A percentile compares a stretch with the other conserved stretches of the same genome.
Conservation (phyloP, 1,284 basidiomycete genomes). For the Leccinum huronense region DNA sequence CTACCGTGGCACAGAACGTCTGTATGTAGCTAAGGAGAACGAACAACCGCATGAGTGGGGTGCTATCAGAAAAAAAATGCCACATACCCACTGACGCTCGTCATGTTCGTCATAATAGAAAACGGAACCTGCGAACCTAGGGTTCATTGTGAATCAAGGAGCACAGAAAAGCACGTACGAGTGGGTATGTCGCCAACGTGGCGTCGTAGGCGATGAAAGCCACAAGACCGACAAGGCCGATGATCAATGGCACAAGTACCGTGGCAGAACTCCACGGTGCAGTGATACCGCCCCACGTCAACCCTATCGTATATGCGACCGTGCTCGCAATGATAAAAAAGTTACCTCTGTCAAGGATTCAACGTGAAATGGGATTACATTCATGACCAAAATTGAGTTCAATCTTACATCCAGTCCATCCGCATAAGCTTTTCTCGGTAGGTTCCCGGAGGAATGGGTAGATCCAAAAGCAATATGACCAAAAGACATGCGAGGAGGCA, state of each 20-base stretch:
- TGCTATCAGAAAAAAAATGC: not conserved
- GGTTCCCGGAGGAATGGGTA: slow-evolving; percentile 12
- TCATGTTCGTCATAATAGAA: slow-evolving; percentile 15
- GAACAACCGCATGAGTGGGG: not conserved
- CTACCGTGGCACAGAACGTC: slow-evolving; percentile 19
- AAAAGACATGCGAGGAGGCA: slow-evolving; percentile 10
- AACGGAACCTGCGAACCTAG: slow-evolving; percentile 16
- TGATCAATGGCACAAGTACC: slow-evolving; percentile 43
- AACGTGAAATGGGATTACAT: not conserved
- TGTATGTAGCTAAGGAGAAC: slow-evolving; percentile 19
- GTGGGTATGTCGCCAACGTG: slow-evolving; percentile 15
- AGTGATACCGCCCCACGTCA: slow-evolving; percentile 18
- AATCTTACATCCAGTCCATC: slow-evolving; percentile 20
- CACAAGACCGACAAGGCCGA: slow-evolving; percentile 38
- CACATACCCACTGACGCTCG: slow-evolving; percentile 19
- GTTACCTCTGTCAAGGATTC: slow-evolving; percentile 13
- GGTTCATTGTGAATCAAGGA: not conserved
- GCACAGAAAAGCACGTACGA: slow-evolving; percentile 12
- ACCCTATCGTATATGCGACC: slow-evolving; percentile 11
- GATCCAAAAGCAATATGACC: slow-evolving; percentile 12
- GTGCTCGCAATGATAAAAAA: slow-evolving; percentile 16
- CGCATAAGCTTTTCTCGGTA: slow-evolving; percentile 16
- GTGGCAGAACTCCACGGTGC: slow-evolving; percentile 42
- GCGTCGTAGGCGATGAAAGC: slow-evolving; percentile 18
- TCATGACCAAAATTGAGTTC: no score